A percentile compares a stretch with the other conserved stretches of the same genome.
phyloP scores from a whole-genome alignment of 2,329 filamentous ascomycete genomes.

The Ophiostoma perfectum region DNA sequence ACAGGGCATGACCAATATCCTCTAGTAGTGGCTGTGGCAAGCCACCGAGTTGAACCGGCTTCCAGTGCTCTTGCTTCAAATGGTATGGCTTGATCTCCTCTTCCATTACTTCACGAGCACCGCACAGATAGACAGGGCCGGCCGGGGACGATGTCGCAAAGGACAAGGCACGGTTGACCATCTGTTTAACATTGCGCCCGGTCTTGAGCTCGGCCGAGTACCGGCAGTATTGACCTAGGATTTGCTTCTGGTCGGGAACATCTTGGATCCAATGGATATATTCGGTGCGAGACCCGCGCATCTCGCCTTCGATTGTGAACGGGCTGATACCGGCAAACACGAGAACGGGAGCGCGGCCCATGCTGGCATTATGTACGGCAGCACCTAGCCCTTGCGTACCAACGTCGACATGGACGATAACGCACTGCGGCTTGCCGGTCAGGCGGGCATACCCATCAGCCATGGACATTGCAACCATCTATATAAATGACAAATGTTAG shows the following conservation, averaged over 20 bases:
- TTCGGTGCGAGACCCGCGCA: slow-evolving; percentile 38
- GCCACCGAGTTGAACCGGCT: slow-evolving; percentile 61
- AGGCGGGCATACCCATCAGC: slow-evolving; percentile 66
- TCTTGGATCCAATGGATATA: slow-evolving; percentile 41
- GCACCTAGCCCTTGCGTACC: slow-evolving; percentile 68
- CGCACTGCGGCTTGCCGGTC: slow-evolving; percentile 61
- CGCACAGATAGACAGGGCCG: slow-evolving; percentile 74
- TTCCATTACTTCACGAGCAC: slow-evolving; percentile 77
- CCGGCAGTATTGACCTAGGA: slow-evolving; percentile 78
- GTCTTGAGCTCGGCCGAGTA: slow-evolving; percentile 79
- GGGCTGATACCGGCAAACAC: slow-evolving; percentile 43
- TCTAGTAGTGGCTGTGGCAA: slow-evolving; percentile 48
- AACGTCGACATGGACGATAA: slow-evolving; percentile 69
- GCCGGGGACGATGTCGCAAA: slow-evolving; percentile 73
- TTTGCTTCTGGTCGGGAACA: slow-evolving; percentile 35
- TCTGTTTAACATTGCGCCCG: slow-evolving; percentile 80
- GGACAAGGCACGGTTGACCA: slow-evolving; percentile 77
- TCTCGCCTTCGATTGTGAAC: slow-evolving; percentile 40
- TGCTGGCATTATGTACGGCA: slow-evolving; percentile 66
- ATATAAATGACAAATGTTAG: not conserved
- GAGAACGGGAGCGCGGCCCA: slow-evolving; percentile 59
- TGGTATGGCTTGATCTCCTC: slow-evolving; percentile 71
- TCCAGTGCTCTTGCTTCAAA: slow-evolving; percentile 65
- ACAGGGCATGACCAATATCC: slow-evolving; percentile 58
- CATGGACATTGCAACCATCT: slow-evolving; percentile 74